Conservation (phyloP, 2,329 filamentous ascomycete genomes). For the Penicillium crustosum region DNA sequence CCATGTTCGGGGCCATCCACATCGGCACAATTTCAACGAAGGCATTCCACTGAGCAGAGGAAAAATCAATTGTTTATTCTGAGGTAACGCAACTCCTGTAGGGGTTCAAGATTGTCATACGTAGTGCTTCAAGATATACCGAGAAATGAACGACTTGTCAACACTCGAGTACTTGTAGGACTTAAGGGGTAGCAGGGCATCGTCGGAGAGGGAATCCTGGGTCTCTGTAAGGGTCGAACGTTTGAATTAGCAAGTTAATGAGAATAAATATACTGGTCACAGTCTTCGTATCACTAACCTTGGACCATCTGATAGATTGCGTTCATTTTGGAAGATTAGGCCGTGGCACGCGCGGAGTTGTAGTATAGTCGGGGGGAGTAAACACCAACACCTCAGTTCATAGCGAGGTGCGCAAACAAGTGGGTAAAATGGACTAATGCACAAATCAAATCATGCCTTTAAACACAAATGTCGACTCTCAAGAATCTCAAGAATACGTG, state of each 20-base stretch:
- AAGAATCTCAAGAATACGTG: slow-evolving; percentile 1
- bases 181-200: slow-evolving; percentile 86
- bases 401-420: slow-evolving; percentile 2
- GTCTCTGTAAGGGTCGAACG: slow-evolving; percentile 28
- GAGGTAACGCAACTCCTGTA: no score
- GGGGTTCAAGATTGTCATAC: slow-evolving; percentile 56
- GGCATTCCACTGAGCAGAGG: slow-evolving; percentile 77
- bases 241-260: background rate
- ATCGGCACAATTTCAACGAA: slow-evolving; percentile 87
- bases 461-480: background rate
- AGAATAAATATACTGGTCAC: background rate
- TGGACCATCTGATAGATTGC: slow-evolving; percentile 37
- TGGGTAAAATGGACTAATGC: background rate
- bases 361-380: slow-evolving; percentile 6
- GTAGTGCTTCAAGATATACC: slow-evolving; percentile 92
- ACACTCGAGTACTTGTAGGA: slow-evolving; percentile 97
- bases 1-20: slow-evolving; percentile 98
- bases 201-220: slow-evolving; percentile 72
- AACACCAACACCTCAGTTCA: slow-evolving; percentile 9
- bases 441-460: slow-evolving; percentile 10
- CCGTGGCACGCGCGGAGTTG: slow-evolving; percentile 18
- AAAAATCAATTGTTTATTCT: background rate
- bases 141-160: slow-evolving; percentile 90
- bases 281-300: slow-evolving; percentile 29
- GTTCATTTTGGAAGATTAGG: slow-evolving; percentile 29